phyloP scores from a whole-genome alignment of 371 early-diverging fungal species.

The Mucor plumbeus region DNA sequence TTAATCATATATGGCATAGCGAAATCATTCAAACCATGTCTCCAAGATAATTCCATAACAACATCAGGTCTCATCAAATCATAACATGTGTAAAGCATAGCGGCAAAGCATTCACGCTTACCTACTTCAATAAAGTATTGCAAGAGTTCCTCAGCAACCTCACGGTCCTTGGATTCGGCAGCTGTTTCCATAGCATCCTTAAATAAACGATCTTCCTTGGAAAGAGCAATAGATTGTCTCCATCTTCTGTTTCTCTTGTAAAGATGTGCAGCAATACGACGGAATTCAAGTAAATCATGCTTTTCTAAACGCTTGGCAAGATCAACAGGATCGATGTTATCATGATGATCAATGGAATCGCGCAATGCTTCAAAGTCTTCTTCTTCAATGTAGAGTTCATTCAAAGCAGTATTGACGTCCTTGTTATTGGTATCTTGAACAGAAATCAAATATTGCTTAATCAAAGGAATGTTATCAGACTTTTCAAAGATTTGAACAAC shows the following conservation, averaged over 20 bases:
- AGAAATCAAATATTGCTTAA: conserved; percentile 91
- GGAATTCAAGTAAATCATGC: conserved; percentile 96
- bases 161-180: conserved; percentile 81
- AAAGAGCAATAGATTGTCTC: conserved; percentile 93
- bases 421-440: conserved; percentile 92
- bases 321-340: conserved; percentile 91
- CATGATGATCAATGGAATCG: conserved; percentile 89
- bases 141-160: conserved; percentile 91
- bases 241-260: conserved; percentile 95
- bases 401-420: conserved; percentile 91
- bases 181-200: conserved; percentile 98
- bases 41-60: conserved; percentile 94
- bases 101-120: conserved; percentile 92
- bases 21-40: conserved; percentile 85
- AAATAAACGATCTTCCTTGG: conserved; percentile 94
- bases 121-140: conserved; percentile 92
- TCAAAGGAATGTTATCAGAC: conserved; percentile 94
- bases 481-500: conserved; percentile 95
- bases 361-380: conserved; percentile 92
- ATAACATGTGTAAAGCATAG: conserved; percentile 91
- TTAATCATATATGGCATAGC: conserved; percentile 98
- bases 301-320: conserved; percentile 91
- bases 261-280: conserved; percentile 93
- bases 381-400: conserved; percentile 96
- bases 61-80: conserved; percentile 92